Base-by-base conservation (phyloP, 768 basidiomycete species). In the Mycena polygramma region DNA sequence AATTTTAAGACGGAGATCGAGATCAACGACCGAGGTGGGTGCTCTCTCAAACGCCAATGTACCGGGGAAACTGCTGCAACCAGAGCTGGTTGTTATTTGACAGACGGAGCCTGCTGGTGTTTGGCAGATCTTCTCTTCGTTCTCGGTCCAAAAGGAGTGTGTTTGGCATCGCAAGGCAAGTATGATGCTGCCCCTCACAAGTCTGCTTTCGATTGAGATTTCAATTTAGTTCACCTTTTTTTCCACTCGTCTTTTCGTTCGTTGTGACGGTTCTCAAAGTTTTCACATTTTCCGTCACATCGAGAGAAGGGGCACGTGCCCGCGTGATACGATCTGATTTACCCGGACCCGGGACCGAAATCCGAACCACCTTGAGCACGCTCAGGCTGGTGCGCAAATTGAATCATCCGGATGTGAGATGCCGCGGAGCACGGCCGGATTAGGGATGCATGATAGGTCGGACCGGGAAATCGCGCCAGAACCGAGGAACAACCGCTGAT, bases 401-500 rank as follows among this genome's bases (percentile, higher is more conserved):
- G 41, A 35, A 59, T 14, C 26, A 24, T 22, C 4, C 22, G 41
- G 41, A 58, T 59, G 26, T 15, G 26, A 20, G 54, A 30, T 17
- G 30, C 63, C 63, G 63, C 46, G 63, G 63, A 57, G 46, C 45
- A 55, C 3, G 20, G 49, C 51, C 51, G 46, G 36, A 57, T 49
- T 37, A 20, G 46, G 46, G 30, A 30, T 30, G 30, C 6, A 51
- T 53, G 36, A 66, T 15, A 46, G 17, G 39, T 55, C 53, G 67
- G 52, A 26, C 62, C 66, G 66, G 26, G 15, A 37, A 24, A 22
- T 60, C 39, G 57, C 48, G 55, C 41, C 13, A 22, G 13, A 11
- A 43, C 62, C 68, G 68, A 63, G 15, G 41, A 58, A 69, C 22
- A 36, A 13, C 68, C 68, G 68, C 49, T 43, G 11, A 11, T 35